phyloP scores from a whole-genome alignment of 2,329 filamentous ascomycete genomes.

The Hypoxylon sp. region DNA sequence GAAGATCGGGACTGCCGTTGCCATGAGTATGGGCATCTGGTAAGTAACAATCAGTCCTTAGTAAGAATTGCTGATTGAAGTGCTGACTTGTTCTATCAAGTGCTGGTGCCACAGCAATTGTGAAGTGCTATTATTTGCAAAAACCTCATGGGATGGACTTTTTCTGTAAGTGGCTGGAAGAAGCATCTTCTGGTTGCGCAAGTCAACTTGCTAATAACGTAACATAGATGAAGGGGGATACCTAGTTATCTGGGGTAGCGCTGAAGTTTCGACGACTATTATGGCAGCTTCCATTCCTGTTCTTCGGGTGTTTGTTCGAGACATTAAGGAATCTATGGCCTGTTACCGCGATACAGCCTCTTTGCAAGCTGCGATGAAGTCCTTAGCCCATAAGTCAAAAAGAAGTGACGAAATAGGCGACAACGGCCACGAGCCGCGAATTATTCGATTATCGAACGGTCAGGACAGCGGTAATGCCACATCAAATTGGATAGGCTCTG shows the following conservation, averaged over 20 bases:
- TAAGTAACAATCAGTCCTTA: not conserved
- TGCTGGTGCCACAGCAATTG: conserved; percentile 12
- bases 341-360: conserved; percentile 8
- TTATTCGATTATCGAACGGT: not conserved
- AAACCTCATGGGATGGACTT: conserved; percentile 11
- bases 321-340: conserved; percentile 21
- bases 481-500: conserved; percentile 3
- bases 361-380: conserved; percentile 7
- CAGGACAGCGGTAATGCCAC: conserved; percentile 3
- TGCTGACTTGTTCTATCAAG: conserved; percentile 6
- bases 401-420: conserved; percentile 1
- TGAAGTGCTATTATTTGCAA: conserved; percentile 17
- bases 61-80: not conserved
- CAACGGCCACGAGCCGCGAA: not conserved
- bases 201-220: not conserved
- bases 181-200: not conserved
- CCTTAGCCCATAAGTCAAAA: conserved; percentile 2
- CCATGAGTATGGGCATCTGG: conserved; percentile 19
- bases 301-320: conserved; percentile 15
- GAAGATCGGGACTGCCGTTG: conserved; percentile 9
- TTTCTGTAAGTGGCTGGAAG: conserved; percentile 8
- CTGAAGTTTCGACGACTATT: conserved; percentile 18
- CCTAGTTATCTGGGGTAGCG: conserved; percentile 15
- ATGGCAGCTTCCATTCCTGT: conserved; percentile 17
- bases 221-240: conserved; percentile 13